Evolutionary conservation across 805 yeast species (phyloP), one percentile per base, ranked within the genome.

Genomic region (Torulaspora microellipsoides): DNA sequence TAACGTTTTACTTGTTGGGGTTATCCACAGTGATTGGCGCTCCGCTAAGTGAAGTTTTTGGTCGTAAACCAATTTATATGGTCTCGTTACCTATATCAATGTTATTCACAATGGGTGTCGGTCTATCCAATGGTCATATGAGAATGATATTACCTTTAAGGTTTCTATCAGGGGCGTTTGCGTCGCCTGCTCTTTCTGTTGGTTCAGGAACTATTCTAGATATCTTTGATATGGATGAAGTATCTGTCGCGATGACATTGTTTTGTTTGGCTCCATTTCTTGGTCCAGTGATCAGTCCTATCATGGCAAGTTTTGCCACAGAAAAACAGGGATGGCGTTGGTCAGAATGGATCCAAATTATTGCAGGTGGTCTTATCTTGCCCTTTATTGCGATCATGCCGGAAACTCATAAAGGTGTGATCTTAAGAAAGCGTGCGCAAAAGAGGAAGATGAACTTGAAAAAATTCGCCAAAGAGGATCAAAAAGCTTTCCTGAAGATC

Each of bases 141-240:
- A 70, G 78, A 45, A 69, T 76, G 9, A 70, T 85, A 25, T 66
- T 87, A 37, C 81, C 88, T 4, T 69, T 85, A 35, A 68, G 96
- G 54, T 84, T 85, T 57, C 77, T 88, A 54, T 70, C 83, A 15
- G 95, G 95, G 0, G 71, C 82, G 25, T 73, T 82, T 38, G 87
- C 93, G 1, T 80, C 90, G 1, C 95, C 93, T 2, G 88, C 90
- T 1, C 71, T 88, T 66, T 82, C 95, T 8, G 78, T 85, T 51
- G 91, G 88, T 10, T 88, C 90, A 41, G 96, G 95, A 50, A 81
- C 93, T 4, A 78, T 88, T 48, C 69, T 81, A 42, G 96, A 88
- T 65, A 65, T 87, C 37, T 88, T 90, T 81, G 75, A 71, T 15
- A 77, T 81, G 28, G 74, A 76, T 33, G 78, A 80, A 58, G 66